These are phyloP conservation scores for Neurospora sp. DNA, from an alignment of 495 filamentous ascomycete genomes.

Conservation along the genomic window DNA sequence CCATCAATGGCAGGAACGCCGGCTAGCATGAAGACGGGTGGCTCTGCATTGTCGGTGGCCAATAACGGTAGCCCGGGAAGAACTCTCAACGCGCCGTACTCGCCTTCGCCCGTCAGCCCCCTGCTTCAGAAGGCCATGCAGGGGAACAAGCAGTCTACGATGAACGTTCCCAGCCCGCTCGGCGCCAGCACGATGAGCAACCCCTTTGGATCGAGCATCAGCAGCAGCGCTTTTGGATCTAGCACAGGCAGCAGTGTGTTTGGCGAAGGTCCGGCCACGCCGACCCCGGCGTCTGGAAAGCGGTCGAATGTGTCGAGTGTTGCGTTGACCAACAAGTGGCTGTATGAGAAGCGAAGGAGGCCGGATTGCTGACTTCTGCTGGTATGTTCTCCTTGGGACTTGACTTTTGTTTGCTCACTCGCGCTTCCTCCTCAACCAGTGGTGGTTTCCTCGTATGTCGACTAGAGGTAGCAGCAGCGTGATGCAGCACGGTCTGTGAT, in stretches of 20 bases:
- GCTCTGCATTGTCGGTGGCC: slow-evolving; percentile 16
- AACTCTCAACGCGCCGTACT: slow-evolving; percentile 18
- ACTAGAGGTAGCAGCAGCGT: slow-evolving; percentile 21
- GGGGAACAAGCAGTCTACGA: slow-evolving; percentile 37
- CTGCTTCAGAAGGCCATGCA: slow-evolving; percentile 59
- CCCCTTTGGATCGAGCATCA: slow-evolving; percentile 15
- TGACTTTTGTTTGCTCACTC: not conserved
- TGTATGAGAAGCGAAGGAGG: slow-evolving; percentile 67
- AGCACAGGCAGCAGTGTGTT: slow-evolving; percentile 21
- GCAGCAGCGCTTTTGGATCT: slow-evolving; percentile 3
- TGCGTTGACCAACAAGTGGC: slow-evolving; percentile 77
- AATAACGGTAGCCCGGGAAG: slow-evolving; percentile 5
- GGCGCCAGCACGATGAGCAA: slow-evolving; percentile 16
- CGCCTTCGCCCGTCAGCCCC: slow-evolving; percentile 39
- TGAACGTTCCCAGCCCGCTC: slow-evolving; percentile 40
- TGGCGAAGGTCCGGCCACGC: slow-evolving; percentile 35
- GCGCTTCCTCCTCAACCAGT: not conserved
- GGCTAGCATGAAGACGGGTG: slow-evolving; percentile 36
- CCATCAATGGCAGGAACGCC: slow-evolving; percentile 45
- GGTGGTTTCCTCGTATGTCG: slow-evolving; percentile 6
- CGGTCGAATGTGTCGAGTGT: slow-evolving; percentile 61
- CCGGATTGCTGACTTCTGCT: not conserved
- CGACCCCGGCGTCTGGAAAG: slow-evolving; percentile 57
- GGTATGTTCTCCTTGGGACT: not conserved
- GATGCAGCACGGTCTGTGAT: slow-evolving; percentile 17